Conservation (phyloP, 768 basidiomycete genomes). For the Xerocomellus dryophilus region DNA sequence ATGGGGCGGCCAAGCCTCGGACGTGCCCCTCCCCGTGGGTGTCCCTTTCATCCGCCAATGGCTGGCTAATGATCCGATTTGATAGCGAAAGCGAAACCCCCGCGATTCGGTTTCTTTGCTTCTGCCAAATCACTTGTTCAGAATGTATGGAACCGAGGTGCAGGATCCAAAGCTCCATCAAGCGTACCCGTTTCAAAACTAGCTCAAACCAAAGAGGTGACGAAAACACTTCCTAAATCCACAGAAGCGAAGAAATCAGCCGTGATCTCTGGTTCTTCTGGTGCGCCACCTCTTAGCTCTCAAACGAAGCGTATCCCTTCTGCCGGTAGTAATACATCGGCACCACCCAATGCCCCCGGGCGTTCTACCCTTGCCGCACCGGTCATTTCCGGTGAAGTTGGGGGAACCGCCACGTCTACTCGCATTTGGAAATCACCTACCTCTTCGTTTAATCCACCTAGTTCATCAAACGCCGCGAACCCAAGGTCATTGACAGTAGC, state of each 20-base stretch:
- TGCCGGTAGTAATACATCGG: conserved; percentile 10
- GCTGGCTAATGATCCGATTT: conserved; percentile 15
- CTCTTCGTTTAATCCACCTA: conserved; percentile 13
- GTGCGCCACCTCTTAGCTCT: conserved; percentile 15
- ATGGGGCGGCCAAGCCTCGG: conserved; percentile 45
- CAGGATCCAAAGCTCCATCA: conserved; percentile 27
- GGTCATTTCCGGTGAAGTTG: conserved; percentile 3
- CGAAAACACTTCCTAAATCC: conserved; percentile 11
- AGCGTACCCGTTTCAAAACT: conserved; percentile 31
- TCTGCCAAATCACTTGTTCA: conserved; percentile 67
- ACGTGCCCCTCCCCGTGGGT: conserved; percentile 42
- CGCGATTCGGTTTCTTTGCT: conserved; percentile 68
- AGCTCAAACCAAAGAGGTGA: conserved; percentile 10
- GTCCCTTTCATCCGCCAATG: not conserved
- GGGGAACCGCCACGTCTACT: conserved; percentile 9
- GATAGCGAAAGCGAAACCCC: conserved; percentile 40
- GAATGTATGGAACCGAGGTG: conserved; percentile 69
- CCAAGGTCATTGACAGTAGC: conserved; percentile 16
- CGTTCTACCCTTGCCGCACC: conserved; percentile 17
- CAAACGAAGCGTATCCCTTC: conserved; percentile 20
- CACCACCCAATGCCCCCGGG: not conserved
- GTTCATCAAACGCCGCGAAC: conserved; percentile 12
- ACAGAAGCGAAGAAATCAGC: conserved; percentile 21
- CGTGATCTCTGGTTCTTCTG: conserved; percentile 21
- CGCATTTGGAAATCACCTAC: conserved; percentile 23